Base-by-base conservation (phyloP, 257 asterid genomes). In the Marsdenia floribunda region DNA sequence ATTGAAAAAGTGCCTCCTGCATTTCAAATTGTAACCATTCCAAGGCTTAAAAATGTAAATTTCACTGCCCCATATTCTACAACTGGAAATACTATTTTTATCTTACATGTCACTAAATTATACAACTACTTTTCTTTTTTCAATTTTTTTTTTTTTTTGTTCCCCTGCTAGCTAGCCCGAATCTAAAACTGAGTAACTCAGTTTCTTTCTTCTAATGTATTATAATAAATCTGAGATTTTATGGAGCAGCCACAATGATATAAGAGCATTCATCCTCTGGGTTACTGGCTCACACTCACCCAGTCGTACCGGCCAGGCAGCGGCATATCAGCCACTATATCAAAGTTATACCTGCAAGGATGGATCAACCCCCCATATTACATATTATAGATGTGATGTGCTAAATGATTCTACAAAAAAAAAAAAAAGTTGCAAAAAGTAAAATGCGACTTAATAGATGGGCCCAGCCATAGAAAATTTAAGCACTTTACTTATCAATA, bases 241-340 rank as follows among this genome's bases (percentile, higher is more conserved):
- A 63, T 65, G 69, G 55, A 77, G 59, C 46, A 59, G 35, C 38
- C 49, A 54, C 47, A 24, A 24, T 33, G 38, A 26, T 18, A 13
- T 4, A 35, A 47, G 60, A 52, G 8, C 54, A 71, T 3, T 58
- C 76, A 71, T 52, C 57, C 26, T 75, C 47, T 74, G 60, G 80
- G 76, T 82, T 82, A 86, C 6, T 82, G 86, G 54, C 64, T 40
- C 81, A 86, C 80, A 65, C 74, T 80, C 70, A 83, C 86, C 97
- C 97, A 91, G n/a, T 90, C 93, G 12, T 87, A 90, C 24, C 90
- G 95, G n/a, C 96, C 97, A 0, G 87, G 80, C 21, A 88, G 87
- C 24, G 97, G 95, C 19, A 76, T 33, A 26, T 88, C 90, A 16
- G 80, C 81, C 71, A 50, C 78, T 7, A 90, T 60, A 70, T 90